A percentile compares a stretch with the other conserved stretches of the same genome.
These are phyloP conservation scores for Juglanconis oblonga DNA, from an alignment of 2,329 filamentous ascomycete species.

Conservation along the genomic window DNA sequence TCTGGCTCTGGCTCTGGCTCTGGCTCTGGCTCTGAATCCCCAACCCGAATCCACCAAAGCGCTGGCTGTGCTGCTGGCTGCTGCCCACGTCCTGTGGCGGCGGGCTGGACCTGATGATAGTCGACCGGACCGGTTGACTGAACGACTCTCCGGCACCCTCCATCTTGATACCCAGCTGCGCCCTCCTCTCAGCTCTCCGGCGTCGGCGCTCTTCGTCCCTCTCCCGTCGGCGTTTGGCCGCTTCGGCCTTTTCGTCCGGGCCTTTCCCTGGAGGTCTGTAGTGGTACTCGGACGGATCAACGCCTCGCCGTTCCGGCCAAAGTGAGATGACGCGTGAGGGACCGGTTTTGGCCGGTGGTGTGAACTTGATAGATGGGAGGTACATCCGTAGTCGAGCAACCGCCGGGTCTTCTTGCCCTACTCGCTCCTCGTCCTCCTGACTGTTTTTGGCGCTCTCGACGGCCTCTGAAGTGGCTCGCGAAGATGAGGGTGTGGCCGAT, in stretches of 20 bases:
- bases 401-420: constrained; percentile 26
- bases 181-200: constrained; percentile 26
- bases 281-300: constrained; percentile 30
- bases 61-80: background rate
- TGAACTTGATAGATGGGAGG: constrained; percentile 27
- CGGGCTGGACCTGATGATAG: constrained; percentile 10
- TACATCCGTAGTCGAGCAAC: constrained; percentile 34
- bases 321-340: constrained; percentile 29
- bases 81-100: constrained; percentile 5
- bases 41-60: no score
- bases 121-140: constrained; percentile 6
- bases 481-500: constrained; percentile 15
- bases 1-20: constrained; percentile 5
- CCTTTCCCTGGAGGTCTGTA: constrained; percentile 22
- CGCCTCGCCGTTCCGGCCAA: constrained; percentile 32
- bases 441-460: background rate
- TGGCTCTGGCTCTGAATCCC: constrained; percentile 16
- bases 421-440: constrained; percentile 14
- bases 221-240: constrained; percentile 4
- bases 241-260: background rate
- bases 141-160: constrained; percentile 18
- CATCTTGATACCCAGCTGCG: constrained; percentile 18
- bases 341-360: constrained; percentile 22
- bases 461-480: constrained; percentile 15
- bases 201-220: constrained; percentile 25